Conservation (phyloP, 2,329 filamentous ascomycete genomes). For the Diatrype stigma region DNA sequence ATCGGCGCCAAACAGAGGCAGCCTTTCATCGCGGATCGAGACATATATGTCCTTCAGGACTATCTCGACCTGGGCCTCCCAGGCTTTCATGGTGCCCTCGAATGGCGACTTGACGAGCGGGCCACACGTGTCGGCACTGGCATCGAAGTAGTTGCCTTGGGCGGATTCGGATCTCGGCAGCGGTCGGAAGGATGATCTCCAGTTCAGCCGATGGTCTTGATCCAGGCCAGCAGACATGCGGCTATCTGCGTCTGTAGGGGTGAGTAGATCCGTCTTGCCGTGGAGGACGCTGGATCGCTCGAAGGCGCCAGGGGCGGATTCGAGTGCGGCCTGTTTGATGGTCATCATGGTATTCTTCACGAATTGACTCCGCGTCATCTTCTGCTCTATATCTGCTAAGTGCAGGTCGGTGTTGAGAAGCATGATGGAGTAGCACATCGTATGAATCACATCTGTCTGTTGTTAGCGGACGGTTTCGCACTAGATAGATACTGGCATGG, state of each 20-base stretch:
- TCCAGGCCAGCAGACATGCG: constrained; percentile 16
- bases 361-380: constrained; percentile 94
- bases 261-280: constrained; percentile 30
- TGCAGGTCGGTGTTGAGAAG: constrained; percentile 95
- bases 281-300: constrained; percentile 55
- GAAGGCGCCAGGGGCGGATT: constrained; percentile 66
- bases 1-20: constrained; percentile 77
- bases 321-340: constrained; percentile 69
- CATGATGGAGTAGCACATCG: constrained; percentile 93
- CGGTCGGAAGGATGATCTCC: constrained; percentile 45
- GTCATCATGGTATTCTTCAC: constrained; percentile 95
- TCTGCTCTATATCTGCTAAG: constrained; percentile 87
- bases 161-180: constrained; percentile 42
- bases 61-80: constrained; percentile 86
- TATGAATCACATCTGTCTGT: constrained; percentile 80
- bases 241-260: constrained; percentile 20
- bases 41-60: constrained; percentile 88
- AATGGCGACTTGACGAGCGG: constrained; percentile 76
- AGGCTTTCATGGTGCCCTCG: constrained; percentile 69
- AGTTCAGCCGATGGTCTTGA: constrained; percentile 19
- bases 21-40: constrained; percentile 80
- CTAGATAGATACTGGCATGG: not conserved
- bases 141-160: constrained; percentile 33
- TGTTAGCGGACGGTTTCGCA: constrained; percentile 26
- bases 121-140: constrained; percentile 55